A percentile compares a stretch with the other conserved stretches of the same genome.
phyloP scores from a whole-genome alignment of 2,329 filamentous ascomycete genomes.

The Trichophyton equinum region DNA sequence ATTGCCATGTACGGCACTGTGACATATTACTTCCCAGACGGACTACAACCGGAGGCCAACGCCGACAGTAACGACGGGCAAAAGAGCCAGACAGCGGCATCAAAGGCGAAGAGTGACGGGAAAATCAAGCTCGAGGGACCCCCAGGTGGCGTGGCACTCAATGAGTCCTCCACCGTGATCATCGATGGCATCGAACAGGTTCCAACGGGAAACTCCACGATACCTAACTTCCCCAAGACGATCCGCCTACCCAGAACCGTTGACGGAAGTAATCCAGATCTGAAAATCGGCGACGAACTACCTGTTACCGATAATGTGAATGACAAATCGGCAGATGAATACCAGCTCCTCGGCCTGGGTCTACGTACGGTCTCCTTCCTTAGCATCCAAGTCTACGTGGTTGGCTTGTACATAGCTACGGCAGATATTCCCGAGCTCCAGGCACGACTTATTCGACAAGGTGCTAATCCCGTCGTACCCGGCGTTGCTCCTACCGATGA shows the following conservation, averaged over 20 bases:
- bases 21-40: slow-evolving; percentile 23
- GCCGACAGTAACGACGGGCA: slow-evolving; percentile 4
- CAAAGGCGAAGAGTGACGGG: slow-evolving; percentile 6
- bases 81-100: background rate
- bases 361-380: slow-evolving; percentile 84
- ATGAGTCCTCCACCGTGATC: slow-evolving; percentile 25
- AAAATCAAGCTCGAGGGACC: slow-evolving; percentile 30
- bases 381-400: slow-evolving; percentile 82
- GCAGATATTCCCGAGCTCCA: slow-evolving; percentile 73
- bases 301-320: slow-evolving; percentile 20
- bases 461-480: slow-evolving; percentile 32
- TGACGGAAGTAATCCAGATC: slow-evolving; percentile 21
- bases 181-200: slow-evolving; percentile 59
- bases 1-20: slow-evolving; percentile 32
- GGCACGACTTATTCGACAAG: slow-evolving; percentile 57
- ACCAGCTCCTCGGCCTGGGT: slow-evolving; percentile 77
- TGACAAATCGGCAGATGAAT: slow-evolving; percentile 48
- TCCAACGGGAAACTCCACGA: slow-evolving; percentile 65
- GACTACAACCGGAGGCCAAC: slow-evolving; percentile 2
- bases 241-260: slow-evolving; percentile 47
- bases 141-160: slow-evolving; percentile 24
- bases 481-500: slow-evolving; percentile 34
- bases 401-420: slow-evolving; percentile 81
- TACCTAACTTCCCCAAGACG: slow-evolving; percentile 64
- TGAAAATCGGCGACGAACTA: slow-evolving; percentile 27